These are phyloP conservation scores for Bjerkandera adusta DNA, from an alignment of 1,284 basidiomycete species.

Conservation along the genomic window DNA sequence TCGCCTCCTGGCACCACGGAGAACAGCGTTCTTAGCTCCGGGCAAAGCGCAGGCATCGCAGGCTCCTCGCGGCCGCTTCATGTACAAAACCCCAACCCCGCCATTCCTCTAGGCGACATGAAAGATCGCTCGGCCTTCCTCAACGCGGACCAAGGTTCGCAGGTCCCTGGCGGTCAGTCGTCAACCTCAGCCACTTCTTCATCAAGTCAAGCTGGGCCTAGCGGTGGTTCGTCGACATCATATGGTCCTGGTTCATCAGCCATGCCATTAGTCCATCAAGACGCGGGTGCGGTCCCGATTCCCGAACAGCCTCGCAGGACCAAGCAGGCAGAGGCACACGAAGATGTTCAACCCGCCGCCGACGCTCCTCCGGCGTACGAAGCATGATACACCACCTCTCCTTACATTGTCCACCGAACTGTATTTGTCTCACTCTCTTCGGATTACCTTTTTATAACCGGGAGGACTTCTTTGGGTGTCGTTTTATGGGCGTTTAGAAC, in stretches of 20 bases:
- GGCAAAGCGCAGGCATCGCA: not conserved
- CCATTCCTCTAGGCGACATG: not conserved
- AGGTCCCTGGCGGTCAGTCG: not conserved
- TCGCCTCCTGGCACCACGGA: slow-evolving; percentile 5
- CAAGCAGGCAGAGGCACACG: slow-evolving; percentile 6
- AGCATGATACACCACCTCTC: slow-evolving; percentile 3
- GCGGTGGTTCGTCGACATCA: not conserved
- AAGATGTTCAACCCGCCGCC: not conserved
- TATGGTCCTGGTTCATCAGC: not conserved
- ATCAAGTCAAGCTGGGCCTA: not conserved
- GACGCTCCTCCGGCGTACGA: slow-evolving; percentile 13
- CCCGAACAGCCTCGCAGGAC: not conserved
- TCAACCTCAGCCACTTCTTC: not conserved
- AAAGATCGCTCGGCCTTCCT: slow-evolving; percentile 7
- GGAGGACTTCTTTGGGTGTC: not conserved
- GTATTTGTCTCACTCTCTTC: not conserved
- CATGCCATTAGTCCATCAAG: slow-evolving; percentile 11
- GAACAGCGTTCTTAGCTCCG: slow-evolving; percentile 8
- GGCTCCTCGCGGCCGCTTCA: not conserved
- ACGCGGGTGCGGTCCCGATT: slow-evolving; percentile 8
- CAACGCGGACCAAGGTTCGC: not conserved
- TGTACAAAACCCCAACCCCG: slow-evolving; percentile 5
- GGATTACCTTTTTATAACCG: no score
- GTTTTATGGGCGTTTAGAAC: not conserved
- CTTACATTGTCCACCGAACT: not conserved